Base-by-base conservation (phyloP, 768 basidiomycete genomes). In the Mycena rebaudengoi region DNA sequence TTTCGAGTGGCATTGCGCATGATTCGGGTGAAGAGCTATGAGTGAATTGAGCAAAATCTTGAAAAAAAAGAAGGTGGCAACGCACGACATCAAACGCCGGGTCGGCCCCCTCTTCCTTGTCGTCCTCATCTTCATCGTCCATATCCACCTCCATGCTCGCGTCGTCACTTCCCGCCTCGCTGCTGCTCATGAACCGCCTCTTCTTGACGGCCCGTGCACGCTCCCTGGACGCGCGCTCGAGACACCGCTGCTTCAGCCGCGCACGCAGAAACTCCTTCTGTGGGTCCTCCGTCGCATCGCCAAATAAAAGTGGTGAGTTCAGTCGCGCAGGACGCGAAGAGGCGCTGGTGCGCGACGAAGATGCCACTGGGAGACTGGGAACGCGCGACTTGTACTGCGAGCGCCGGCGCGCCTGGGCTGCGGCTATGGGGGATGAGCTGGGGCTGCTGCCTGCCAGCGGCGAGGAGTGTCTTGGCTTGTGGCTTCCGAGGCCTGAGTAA, bases 201-300 rank as follows among this genome's bases (percentile, higher is more conserved):
- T 72, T 70, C 37, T 65, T 64, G 14, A 89, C 73, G 12, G 83
- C 83, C 29, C 79, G 81, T 40, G 82, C 81, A 45, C 90, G 79
- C 21, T 86, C 86, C 65, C 83, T 83, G 32, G 80, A 78, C 0
- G 88, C 89, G 20, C 89, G 80, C 71, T 90, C 87, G 43, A 89
- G 70, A 72, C 89, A 91, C 50, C 85, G 82, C 4, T 83, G 84
- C 68, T 84, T 85, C 64, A 91, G 85, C 29, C 85, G 83, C 52
- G 88, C 87, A 26, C 87, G 76, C 48, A 92, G 72, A 46, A 91
- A 83, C 5, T 76, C 67, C 40, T 84, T 87, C 58, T 87, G 84
- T 0, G 87, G 77, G 18, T 85, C 82, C 54, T 83, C 83, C 2
- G 74, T 65, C 26, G 52, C 51, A 26, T 44, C 49, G 48, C 32